A percentile compares a stretch with the other conserved stretches of the same genome.
phyloP scores from a whole-genome alignment of 495 filamentous ascomycete species.

The Aspergillus leporis region DNA sequence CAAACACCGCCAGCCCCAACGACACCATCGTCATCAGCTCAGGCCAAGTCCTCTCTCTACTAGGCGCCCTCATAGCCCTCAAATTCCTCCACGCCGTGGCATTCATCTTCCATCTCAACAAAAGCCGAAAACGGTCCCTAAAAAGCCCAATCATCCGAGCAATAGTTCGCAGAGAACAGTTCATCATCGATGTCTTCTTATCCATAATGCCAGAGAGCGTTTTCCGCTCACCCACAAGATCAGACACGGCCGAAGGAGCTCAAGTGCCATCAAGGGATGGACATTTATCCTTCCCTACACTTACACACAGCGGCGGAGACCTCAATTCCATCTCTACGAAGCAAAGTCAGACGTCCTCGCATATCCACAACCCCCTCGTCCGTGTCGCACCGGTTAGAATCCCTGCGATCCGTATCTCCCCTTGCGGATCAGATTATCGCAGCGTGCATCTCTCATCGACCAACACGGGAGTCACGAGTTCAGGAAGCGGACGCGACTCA shows the following conservation, averaged over 20 bases:
- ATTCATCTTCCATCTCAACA: slow-evolving; percentile 4
- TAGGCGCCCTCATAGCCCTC: slow-evolving; percentile 7
- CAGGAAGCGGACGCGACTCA: too few species aligned
- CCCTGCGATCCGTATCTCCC: too few species aligned
- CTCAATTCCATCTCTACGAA: neutral
- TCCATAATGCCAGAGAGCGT: slow-evolving; percentile 6
- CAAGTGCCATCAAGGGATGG: neutral
- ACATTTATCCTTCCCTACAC: neutral
- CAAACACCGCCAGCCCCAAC: neutral
- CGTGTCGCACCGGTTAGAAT: too few species aligned
- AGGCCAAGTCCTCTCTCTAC: slow-evolving; percentile 5
- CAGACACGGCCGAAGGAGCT: neutral
- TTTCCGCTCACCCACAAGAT: neutral
- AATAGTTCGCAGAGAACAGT: slow-evolving; percentile 19
- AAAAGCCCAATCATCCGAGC: slow-evolving; percentile 9
- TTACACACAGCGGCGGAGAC: neutral
- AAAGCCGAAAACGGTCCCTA: slow-evolving; percentile 2
- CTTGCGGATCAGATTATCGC: too few species aligned
- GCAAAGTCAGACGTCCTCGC: too few species aligned
- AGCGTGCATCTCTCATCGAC: too few species aligned
- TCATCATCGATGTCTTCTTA: slow-evolving; percentile 16
- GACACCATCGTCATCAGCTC: slow-evolving; percentile 9
- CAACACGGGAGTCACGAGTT: too few species aligned
- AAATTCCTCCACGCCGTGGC: slow-evolving; percentile 15
- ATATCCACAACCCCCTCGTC: too few species aligned